Base-by-base conservation (phyloP, 192 early-diverging fungal genomes). In the Bifiguratus adelaidae region DNA sequence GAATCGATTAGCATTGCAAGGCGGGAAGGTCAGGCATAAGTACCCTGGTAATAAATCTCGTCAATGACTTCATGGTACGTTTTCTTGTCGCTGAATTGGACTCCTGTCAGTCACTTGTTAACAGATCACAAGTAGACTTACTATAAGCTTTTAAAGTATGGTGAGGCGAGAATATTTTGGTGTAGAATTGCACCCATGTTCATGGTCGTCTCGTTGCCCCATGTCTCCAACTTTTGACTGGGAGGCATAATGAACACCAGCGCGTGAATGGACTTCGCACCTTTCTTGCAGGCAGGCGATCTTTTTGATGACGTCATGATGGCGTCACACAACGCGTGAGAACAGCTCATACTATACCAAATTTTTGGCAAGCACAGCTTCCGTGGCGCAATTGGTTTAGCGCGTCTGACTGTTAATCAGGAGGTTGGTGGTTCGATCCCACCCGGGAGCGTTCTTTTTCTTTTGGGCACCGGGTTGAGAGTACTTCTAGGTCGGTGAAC, bases 191-290 rank as follows among this genome's bases (percentile, higher is more conserved):
- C 70, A 58, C 87, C 85, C 54, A 91, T 52, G 60, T 91, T 91
- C 88, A 91, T 91, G 12, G 83, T 87, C 33, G 54, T 61, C 40
- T 73, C 80, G 56, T 82, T 90, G 19, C 87, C 87, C 52, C 68
- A 73, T 5, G 83, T 86, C 35, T 81, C 76, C 19, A 88, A 48
- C 32, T 38, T 62, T 46, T 82, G 80, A 47, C 53, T 47, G n/a
- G n/a, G n/a, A n/a, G n/a, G n/a, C n/a, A n/a, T n/a, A n/a, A n/a
- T n/a, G n/a, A n/a, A n/a, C n/a, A n/a, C n/a, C n/a, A n/a, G n/a
- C n/a, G n/a, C n/a, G n/a, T n/a, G n/a, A n/a, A n/a, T n/a, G n/a
- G n/a, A n/a, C n/a, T n/a, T n/a, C n/a, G n/a, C n/a, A n/a, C n/a
- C n/a, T n/a, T n/a, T n/a, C n/a, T n/a, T n/a, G n/a, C n/a, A n/a